Percentiles rank a stretch among this genome's conserved stretches.
phyloP scores from a whole-genome alignment of 306 rosid genomes.

The Sophora flavescens region DNA sequence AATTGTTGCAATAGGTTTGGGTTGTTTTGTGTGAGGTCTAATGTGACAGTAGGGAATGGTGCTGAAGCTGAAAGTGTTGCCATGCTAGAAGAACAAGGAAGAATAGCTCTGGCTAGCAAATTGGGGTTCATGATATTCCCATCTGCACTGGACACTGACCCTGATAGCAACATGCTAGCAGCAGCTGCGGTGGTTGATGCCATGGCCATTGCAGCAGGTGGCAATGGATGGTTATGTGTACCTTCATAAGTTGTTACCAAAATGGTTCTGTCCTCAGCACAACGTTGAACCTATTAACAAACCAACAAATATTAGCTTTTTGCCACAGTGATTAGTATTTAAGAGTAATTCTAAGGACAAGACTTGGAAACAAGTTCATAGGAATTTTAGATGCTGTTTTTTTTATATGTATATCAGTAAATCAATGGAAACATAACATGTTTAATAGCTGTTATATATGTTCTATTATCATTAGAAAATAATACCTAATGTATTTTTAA shows the following conservation, averaged over 20 bases:
- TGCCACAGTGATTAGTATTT: neutral
- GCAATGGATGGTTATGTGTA: slow-evolving; percentile 93
- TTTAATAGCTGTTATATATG: no score
- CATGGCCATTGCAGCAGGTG: slow-evolving; percentile 98
- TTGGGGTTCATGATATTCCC: slow-evolving; percentile 80
- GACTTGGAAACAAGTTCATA: no score
- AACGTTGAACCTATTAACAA: slow-evolving; percentile 82
- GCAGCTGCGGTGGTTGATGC: slow-evolving; percentile 94
- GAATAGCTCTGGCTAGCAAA: slow-evolving; percentile 81
- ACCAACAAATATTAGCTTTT: slow-evolving; percentile 4
- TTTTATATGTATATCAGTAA: no score
- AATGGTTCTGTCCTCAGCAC: slow-evolving; percentile 82
- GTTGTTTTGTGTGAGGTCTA: slow-evolving; percentile 84
- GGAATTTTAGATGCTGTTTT: no score
- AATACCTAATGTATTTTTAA: no score
- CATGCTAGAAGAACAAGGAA: slow-evolving; percentile 77
- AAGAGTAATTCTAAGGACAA: neutral
- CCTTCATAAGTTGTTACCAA: slow-evolving; percentile 96
- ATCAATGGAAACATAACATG: no score
- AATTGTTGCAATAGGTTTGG: slow-evolving; percentile 71
- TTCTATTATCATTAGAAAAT: no score
- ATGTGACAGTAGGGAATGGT: slow-evolving; percentile 83
- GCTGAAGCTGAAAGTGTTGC: slow-evolving; percentile 95
- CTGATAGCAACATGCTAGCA: slow-evolving; percentile 85
- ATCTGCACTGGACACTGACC: slow-evolving; percentile 90